Conservation (phyloP, 371 early-diverging fungal species). For the Mucor racemosus region DNA sequence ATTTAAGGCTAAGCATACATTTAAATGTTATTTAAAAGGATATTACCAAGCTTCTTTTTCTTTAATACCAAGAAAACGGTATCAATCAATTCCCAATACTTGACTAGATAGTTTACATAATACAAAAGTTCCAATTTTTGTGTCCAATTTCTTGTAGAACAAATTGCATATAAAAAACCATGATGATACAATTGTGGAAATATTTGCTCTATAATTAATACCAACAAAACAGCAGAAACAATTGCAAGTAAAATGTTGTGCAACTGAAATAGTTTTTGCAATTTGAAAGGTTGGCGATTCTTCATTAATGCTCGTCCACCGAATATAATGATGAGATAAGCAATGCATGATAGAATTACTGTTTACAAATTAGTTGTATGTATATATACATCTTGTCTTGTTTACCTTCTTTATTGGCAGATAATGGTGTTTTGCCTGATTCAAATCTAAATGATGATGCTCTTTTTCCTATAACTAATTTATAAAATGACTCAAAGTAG, state of each 20-base stretch:
- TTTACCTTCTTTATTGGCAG: no score
- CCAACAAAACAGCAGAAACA: slow-evolving; percentile 61
- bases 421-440: no score
- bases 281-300: slow-evolving; percentile 56
- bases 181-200: slow-evolving; percentile 61
- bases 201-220: slow-evolving; percentile 70
- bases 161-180: slow-evolving; percentile 70
- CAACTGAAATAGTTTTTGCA: slow-evolving; percentile 63
- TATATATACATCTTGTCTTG: background rate
- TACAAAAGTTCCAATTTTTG: slow-evolving; percentile 64
- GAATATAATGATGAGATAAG: slow-evolving; percentile 70
- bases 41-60: slow-evolving; percentile 60
- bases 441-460: slow-evolving; percentile 57
- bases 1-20: background rate
- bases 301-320: slow-evolving; percentile 65
- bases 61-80: slow-evolving; percentile 71
- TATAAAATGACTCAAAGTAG: slow-evolving; percentile 47
- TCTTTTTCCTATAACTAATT: slow-evolving; percentile 47
- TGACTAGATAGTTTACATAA: slow-evolving; percentile 74
- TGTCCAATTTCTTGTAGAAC: slow-evolving; percentile 57
- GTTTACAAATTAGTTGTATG: background rate
- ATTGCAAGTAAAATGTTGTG: slow-evolving; percentile 75
- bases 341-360: slow-evolving; percentile 52
- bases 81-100: slow-evolving; percentile 74
- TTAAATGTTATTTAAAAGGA: background rate